These are phyloP conservation scores for Glebionis coronaria DNA, from an alignment of 129 eudicot species.

Conservation along the genomic window DNA sequence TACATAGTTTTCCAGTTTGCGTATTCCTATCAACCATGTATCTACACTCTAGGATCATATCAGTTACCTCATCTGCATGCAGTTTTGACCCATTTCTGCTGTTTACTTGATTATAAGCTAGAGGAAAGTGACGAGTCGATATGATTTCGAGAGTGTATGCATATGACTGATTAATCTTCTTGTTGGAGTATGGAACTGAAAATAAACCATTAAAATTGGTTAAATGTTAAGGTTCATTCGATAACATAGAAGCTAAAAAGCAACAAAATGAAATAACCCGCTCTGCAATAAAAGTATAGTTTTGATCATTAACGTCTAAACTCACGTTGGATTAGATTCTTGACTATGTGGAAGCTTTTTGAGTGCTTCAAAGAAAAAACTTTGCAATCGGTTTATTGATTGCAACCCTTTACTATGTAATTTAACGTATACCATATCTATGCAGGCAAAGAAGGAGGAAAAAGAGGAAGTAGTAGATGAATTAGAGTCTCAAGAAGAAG, in stretches of 20 bases:
- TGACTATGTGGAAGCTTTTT: not conserved
- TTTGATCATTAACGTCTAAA: constrained; percentile 5
- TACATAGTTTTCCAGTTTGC: not conserved
- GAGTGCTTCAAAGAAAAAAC: constrained; percentile 13
- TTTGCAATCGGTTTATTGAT: not conserved
- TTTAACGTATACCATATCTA: not conserved
- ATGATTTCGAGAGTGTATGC: constrained; percentile 8
- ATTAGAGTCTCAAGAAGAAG: constrained; percentile 72
- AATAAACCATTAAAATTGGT: not conserved
- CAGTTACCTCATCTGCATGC: not conserved
- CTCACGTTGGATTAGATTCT: constrained; percentile 1
- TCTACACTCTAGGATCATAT: constrained; percentile 1
- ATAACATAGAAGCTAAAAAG: not conserved
- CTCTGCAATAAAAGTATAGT: not conserved
- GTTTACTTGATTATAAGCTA: not conserved
- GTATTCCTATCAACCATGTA: not conserved
- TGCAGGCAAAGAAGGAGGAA: constrained; percentile 30
- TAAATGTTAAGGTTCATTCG: not conserved
- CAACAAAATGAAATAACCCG: not conserved
- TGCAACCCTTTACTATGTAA: constrained; percentile 7
- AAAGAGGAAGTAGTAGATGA: constrained; percentile 48
- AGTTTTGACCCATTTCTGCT: not conserved
- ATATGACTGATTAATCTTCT: not conserved
- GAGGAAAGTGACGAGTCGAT: not conserved
- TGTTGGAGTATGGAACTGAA: not conserved